phyloP scores from a whole-genome alignment of 345 rosid genomes.

The Eucalyptus sp. region DNA sequence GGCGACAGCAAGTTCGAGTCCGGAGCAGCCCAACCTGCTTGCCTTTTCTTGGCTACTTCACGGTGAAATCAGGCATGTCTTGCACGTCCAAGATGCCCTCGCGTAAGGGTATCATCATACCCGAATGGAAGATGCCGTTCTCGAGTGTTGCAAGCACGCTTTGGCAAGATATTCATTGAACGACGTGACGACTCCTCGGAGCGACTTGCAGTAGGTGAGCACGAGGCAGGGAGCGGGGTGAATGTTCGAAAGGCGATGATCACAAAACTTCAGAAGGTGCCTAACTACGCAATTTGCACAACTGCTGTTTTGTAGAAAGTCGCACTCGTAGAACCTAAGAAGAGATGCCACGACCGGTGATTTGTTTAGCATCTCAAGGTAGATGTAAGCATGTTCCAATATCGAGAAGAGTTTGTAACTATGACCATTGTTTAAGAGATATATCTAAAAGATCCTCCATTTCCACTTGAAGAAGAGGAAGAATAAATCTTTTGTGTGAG shows the following conservation, averaged over 20 bases:
- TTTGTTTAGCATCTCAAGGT: neutral
- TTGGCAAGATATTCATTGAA: neutral
- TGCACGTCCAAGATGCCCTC: neutral
- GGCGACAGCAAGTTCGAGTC: neutral
- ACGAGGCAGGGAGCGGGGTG: neutral
- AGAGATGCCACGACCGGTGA: neutral
- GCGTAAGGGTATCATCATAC: neutral
- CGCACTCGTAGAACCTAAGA: neutral
- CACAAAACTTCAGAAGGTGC: neutral
- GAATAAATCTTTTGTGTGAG: no score
- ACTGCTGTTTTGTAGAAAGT: neutral
- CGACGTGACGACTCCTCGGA: neutral
- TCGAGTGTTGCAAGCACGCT: neutral
- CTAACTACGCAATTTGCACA: neutral
- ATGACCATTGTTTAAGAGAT: neutral
- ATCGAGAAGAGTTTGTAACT: neutral
- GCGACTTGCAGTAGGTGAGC: neutral
- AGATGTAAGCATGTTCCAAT: neutral
- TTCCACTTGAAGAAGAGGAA: no score
- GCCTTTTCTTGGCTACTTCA: neutral
- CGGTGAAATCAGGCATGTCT: neutral
- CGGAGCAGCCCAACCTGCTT: neutral
- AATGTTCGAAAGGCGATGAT: neutral
- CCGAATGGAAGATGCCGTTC: neutral
- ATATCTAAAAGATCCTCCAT: neutral